Conservation (phyloP, 129 eudicot genomes). For the Sambucus nigra region DNA sequence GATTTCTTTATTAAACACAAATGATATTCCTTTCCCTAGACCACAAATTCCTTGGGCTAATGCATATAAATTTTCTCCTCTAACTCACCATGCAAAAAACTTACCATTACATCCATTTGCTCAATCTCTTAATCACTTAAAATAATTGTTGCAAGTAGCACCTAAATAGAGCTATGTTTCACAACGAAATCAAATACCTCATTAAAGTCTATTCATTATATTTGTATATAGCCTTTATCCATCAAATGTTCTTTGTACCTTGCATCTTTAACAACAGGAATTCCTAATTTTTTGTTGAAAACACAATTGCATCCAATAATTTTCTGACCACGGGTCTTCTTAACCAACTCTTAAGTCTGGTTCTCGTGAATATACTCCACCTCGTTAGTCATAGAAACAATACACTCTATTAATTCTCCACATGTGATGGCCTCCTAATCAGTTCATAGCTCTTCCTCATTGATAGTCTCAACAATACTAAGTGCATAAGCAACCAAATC, state of each 20-base stretch:
- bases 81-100: not conserved
- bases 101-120: not conserved
- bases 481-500: no score
- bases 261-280: not conserved
- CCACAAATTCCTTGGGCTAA: not conserved
- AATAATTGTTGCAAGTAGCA: not conserved
- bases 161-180: conserved; percentile 7
- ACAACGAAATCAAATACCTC: conserved; percentile 7
- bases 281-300: not conserved
- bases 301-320: conserved; percentile 1
- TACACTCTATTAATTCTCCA: not conserved
- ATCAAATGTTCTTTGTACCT: not conserved
- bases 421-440: not conserved
- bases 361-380: not conserved
- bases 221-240: not conserved
- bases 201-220: not conserved
- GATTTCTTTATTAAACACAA: no score
- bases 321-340: not conserved
- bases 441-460: not conserved
- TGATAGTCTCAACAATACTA: not conserved
- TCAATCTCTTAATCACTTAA: not conserved
- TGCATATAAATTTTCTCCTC: not conserved
- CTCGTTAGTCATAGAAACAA: not conserved
- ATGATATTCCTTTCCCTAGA: no score
- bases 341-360: not conserved